A percentile compares a stretch with the other conserved stretches of the same genome.
phyloP scores from a whole-genome alignment of 1,139 yeast genomes.

The Debaryomyces udenii region DNA sequence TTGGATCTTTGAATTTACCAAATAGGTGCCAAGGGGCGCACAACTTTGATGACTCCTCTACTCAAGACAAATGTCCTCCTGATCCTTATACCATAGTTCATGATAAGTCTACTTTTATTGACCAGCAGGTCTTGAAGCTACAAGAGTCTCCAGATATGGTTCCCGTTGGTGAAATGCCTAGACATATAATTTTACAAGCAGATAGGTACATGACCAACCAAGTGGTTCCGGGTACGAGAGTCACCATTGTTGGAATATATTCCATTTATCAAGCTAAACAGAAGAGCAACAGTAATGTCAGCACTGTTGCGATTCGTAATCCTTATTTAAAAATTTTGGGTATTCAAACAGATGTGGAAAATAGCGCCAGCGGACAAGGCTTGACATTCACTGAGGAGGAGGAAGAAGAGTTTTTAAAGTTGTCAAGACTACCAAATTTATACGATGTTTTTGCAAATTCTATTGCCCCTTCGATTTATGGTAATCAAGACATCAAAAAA shows the following conservation, averaged over 20 bases:
- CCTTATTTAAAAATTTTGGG: conserved; percentile 91
- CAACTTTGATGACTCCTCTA: conserved; percentile 43
- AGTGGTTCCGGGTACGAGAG: conserved; percentile 94
- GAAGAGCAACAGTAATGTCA: conserved; percentile 28
- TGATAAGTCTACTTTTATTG: conserved; percentile 88
- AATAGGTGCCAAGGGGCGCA: conserved; percentile 71
- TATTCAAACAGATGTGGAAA: conserved; percentile 79
- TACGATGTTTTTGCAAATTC: conserved; percentile 85
- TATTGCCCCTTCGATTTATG: conserved; percentile 96
- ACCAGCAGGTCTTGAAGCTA: conserved; percentile 89
- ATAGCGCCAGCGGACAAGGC: conserved; percentile 62
- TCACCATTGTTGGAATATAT: conserved; percentile 88
- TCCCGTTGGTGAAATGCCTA: conserved; percentile 98
- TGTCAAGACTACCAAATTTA: conserved; percentile 81
- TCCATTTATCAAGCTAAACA: conserved; percentile 79
- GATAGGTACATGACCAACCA: conserved; percentile 89
- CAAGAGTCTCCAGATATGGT: conserved; percentile 98
- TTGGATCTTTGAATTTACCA: conserved; percentile 81
- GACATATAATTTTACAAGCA: conserved; percentile 85
- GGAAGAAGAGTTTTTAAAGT: conserved; percentile 82
- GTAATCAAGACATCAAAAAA: conserved; percentile 88
- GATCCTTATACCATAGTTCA: conserved; percentile 95
- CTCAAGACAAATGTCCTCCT: conserved; percentile 73
- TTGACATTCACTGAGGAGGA: conserved; percentile 87
- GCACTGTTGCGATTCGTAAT: conserved; percentile 84